Base-by-base conservation (phyloP, 2,329 filamentous ascomycete species). In the Pseudovirgaria hyperparasitica region DNA sequence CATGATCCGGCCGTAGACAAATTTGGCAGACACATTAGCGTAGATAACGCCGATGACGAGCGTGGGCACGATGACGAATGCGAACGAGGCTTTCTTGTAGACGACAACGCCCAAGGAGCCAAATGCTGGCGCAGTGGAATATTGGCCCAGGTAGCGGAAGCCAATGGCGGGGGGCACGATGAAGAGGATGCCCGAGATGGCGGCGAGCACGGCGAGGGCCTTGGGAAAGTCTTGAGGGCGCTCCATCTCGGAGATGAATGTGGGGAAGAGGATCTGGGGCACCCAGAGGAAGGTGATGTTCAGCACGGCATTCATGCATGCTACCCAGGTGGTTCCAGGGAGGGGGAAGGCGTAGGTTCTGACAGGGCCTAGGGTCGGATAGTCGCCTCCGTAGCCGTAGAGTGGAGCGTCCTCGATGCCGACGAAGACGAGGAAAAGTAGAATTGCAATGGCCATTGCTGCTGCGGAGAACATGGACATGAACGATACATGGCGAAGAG, bases 31-130 rank as follows among this genome's bases (percentile, higher is more conserved):
- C 4, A 79, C 67, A 37, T 76, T 69, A 13, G 66, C 72, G 44
- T 76, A 73, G 37, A 81, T 76, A 9, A 78, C 73, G 31, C 74
- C 76, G 1, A 74, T 71, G 29, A 81, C 70, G 27, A 80, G 42
- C 0, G 61, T 65, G 0, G 62, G 61, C 1, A 64, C 61, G 30
- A 65, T 65, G 25, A 65, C 61, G 33, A 65, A 64, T 2, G 60
- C 57, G 34, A 65, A 65, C 0, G 56, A 61, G 1, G 48, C 57
- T 34, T 65, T 65, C 37, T 62, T 64, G 43, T 63, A 65, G 1
- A 42, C 42, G 2, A 48, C 45, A 2, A 55, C 42, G 3, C 60
- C 60, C 0, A 66, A 43, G 34, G 48, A 55, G 19, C 62, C 62
- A 28, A 66, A 65, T 0, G 62, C 62, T 6, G 62, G 62, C 0